These are phyloP conservation scores for Cercospora sp. DNA, from an alignment of 2,329 filamentous ascomycete genomes.

Conservation along the genomic window DNA sequence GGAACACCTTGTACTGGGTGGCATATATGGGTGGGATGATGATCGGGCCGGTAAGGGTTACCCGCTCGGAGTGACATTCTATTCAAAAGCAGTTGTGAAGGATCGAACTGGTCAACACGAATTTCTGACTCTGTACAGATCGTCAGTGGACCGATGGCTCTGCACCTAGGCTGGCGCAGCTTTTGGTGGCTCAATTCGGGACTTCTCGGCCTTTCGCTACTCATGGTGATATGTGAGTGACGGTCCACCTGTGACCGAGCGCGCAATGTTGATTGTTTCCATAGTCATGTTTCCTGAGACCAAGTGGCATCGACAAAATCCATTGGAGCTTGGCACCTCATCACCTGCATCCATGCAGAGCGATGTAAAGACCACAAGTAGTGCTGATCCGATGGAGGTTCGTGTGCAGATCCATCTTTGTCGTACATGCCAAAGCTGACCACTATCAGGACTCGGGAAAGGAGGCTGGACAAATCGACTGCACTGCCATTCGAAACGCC, in stretches of 20 bases:
- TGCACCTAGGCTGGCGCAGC: neutral
- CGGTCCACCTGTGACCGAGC: neutral
- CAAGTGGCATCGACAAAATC: neutral
- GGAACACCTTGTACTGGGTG: slow-evolving; percentile 62
- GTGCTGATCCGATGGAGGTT: neutral
- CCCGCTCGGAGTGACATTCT: too few species aligned
- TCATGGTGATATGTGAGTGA: neutral
- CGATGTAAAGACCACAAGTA: neutral
- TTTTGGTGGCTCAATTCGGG: neutral
- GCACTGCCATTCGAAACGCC: neutral
- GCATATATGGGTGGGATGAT: slow-evolving; percentile 64
- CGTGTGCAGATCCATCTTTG: neutral
- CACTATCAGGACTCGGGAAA: neutral
- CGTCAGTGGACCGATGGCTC: neutral
- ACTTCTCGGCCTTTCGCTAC: neutral
- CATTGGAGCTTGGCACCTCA: neutral
- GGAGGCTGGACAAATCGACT: neutral
- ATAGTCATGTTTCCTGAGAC: slow-evolving; percentile 32
- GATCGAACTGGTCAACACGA: neutral
- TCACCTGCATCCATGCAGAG: neutral
- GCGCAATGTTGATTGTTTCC: neutral
- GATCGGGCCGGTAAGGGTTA: slow-evolving; percentile 44
- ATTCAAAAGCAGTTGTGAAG: too few species aligned
- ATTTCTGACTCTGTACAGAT: neutral
- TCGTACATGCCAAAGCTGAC: neutral